phyloP scores from a whole-genome alignment of 1,139 yeast species.

The Suhomyces wounanorum region DNA sequence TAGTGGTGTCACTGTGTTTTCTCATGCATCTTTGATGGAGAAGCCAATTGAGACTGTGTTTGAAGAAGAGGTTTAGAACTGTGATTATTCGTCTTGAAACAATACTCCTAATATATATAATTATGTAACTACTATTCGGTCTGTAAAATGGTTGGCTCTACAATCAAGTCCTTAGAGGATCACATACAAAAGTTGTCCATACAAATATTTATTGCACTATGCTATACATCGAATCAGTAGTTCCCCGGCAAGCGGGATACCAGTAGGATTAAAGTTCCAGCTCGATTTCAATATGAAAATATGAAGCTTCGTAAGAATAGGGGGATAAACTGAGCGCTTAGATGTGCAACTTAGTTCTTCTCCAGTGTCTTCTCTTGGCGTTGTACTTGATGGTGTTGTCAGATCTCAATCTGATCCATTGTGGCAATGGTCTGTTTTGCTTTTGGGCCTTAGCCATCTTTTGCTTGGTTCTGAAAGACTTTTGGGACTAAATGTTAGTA shows the following conservation, averaged over 20 bases:
- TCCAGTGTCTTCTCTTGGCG: constrained; percentile 99
- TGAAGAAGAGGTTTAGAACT: constrained; percentile 67
- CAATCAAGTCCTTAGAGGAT: not conserved
- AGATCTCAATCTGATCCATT: constrained; percentile 99
- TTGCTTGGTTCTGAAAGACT: constrained; percentile 97
- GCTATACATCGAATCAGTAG: constrained; percentile 13
- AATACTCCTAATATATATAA: not conserved
- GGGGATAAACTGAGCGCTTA: constrained; percentile 44
- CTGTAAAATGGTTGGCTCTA: not conserved
- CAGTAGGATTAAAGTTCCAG: constrained; percentile 11
- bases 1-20: constrained; percentile 78
- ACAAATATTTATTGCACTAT: constrained; percentile 15
- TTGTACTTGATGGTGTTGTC: constrained; percentile 97
- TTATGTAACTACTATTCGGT: not conserved
- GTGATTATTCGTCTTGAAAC: not conserved
- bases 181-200: constrained; percentile 6
- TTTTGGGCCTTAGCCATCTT: constrained; percentile 99
- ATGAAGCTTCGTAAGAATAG: constrained; percentile 13
- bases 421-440: constrained; percentile 99
- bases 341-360: constrained; percentile 99
- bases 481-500: constrained; percentile 71
- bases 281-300: constrained; percentile 11
- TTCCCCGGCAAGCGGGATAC: constrained; percentile 6
- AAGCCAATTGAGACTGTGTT: constrained; percentile 97
- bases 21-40: constrained; percentile 94